phyloP scores from a whole-genome alignment of 805 yeast genomes.

The Myxozyma kluyveri region DNA sequence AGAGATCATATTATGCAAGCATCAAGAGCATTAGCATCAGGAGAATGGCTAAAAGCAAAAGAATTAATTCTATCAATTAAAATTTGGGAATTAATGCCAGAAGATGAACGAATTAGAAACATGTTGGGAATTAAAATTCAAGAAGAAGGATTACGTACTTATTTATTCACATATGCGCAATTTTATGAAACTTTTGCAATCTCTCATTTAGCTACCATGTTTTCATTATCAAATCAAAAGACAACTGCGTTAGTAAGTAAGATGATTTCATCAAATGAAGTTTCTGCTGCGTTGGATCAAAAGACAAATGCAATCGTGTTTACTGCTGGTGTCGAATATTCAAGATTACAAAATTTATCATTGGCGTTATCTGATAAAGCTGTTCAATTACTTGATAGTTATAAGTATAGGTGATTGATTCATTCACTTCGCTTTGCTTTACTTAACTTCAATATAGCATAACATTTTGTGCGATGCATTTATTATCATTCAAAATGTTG shows the following conservation, averaged over 20 bases:
- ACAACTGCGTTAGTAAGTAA: conserved; percentile 65
- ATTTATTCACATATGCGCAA: conserved; percentile 76
- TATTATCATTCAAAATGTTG: too few relatives aligned
- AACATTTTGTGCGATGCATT: too few relatives aligned
- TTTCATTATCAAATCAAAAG: conserved; percentile 56
- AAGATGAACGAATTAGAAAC: conserved; percentile 61
- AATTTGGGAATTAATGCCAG: conserved; percentile 81
- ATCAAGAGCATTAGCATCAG: conserved; percentile 79
- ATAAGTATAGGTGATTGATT: conserved; percentile 22
- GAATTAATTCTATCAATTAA: conserved; percentile 70
- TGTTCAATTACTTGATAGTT: conserved; percentile 60
- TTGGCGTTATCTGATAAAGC: conserved; percentile 79
- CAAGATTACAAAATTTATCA: conserved; percentile 85
- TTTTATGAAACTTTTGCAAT: conserved; percentile 74
- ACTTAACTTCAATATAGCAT: too few relatives aligned
- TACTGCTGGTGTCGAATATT: conserved; percentile 71
- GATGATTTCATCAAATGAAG: conserved; percentile 75
- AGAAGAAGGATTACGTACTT: conserved; percentile 89
- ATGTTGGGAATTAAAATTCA: conserved; percentile 78
- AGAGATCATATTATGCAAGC: conserved; percentile 92
- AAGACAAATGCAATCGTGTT: conserved; percentile 62
- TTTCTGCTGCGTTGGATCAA: conserved; percentile 72
- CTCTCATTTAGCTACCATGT: conserved; percentile 59
- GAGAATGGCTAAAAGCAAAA: conserved; percentile 82
- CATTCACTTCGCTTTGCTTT: too few relatives aligned